Evolutionary conservation across 495 filamentous ascomycete genomes (phyloP).

Genomic region (Rhizodiscina lignyota): DNA sequence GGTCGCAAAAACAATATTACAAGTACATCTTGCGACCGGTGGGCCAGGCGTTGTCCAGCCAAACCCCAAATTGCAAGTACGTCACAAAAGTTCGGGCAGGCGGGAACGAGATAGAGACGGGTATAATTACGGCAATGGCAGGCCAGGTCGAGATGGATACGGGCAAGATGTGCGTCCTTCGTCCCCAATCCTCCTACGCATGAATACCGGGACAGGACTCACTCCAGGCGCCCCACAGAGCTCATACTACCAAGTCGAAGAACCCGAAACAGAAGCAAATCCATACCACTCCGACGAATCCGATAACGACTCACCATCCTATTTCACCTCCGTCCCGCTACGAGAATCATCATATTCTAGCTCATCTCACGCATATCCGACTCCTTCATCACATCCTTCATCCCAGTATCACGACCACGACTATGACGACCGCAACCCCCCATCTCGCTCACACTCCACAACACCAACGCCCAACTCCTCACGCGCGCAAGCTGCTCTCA

Average conservation of each 20-base stretch:
- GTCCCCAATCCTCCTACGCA: no score
- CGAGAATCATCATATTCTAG: slow-evolving; percentile 26
- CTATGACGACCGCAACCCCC: no score
- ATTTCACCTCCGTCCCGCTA: slow-evolving; percentile 65
- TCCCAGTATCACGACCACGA: no score
- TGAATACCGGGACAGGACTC: no score
- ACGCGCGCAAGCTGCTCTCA: background rate
- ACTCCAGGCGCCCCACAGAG: no score
- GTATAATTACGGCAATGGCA: no score
- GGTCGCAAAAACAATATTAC: slow-evolving; percentile 83
- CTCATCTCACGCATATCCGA: background rate
- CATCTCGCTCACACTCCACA: slow-evolving; percentile 10
- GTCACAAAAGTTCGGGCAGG: slow-evolving; percentile 9
- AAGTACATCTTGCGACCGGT: slow-evolving; percentile 50
- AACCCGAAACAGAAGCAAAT: background rate
- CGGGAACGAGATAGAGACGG: slow-evolving; percentile 15
- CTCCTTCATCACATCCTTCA: slow-evolving; percentile 26
- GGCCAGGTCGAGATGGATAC: no score
- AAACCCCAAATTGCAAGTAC: slow-evolving; percentile 4
- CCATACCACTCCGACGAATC: slow-evolving; percentile 38
- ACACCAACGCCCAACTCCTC: slow-evolving; percentile 22
- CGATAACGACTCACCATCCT: slow-evolving; percentile 50
- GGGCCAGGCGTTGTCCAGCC: slow-evolving; percentile 16
- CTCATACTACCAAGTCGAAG: no score
- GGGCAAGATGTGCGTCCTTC: no score